Evolutionary conservation across 1,284 basidiomycete genomes (phyloP), one percentile per base, ranked within the genome.

Genomic region (Cutaneotrichosporon spelunceum): DNA sequence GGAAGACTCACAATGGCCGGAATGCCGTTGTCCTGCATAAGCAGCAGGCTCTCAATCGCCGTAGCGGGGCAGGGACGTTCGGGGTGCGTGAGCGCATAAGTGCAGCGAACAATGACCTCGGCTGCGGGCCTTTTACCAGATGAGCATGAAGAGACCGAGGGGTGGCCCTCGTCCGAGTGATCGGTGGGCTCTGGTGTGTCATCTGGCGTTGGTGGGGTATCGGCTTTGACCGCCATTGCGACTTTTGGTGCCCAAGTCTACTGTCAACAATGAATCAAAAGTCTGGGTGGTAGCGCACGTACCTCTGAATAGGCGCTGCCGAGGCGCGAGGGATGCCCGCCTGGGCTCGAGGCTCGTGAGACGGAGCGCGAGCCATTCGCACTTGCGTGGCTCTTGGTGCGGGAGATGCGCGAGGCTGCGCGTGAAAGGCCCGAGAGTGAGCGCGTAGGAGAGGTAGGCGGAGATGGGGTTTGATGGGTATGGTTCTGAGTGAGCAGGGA

Each of bases 31-130:
- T 50, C 48, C 26, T 50, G 33, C 33, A 53, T 30, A 0, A 36
- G 34, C 21, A 34, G 13, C 27, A 53, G 33, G 34, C 52, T 53
- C 34, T 53, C 33, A 14, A 53, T 36, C 21, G 52, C 52, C 8
- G 33, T 53, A n/a, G 52, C 52, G 1, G 52, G 52, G 16, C 52
- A 53, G 7, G 52, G 52, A 9, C 52, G 52, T 21, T 36, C 52
- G 33, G 52, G 33, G 33, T 53, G 30, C 13, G 52, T 21, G 14
- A 53, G 19, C 6, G 52, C 52, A 21, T 24, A 53, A 4, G 52
- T 36, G 33, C 52, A 53, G 30, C 30, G 33, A 11, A 53, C 52
- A 10, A 8, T 21, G 26, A 33, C n/a, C 16, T 24, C 16, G 11
- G 48, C 19, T 13, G 16, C 3, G 27, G 24, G 27, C 2, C 2